Conservation (phyloP, 352 stramenopile species). For the Phytophthora hybrid region DNA sequence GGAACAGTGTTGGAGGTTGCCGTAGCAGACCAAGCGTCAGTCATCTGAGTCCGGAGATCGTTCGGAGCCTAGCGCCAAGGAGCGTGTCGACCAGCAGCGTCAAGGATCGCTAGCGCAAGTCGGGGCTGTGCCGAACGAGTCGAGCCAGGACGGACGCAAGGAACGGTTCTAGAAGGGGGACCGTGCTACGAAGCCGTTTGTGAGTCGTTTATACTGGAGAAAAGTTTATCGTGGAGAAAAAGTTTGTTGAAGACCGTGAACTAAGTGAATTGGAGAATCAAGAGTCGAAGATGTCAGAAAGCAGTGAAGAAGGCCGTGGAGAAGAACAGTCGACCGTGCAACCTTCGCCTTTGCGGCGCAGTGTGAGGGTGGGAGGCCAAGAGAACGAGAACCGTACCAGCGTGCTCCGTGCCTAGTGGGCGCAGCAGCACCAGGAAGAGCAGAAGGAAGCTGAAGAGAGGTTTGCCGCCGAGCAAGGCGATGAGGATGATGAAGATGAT, state of each 20-base stretch:
- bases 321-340: neutral
- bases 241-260: neutral
- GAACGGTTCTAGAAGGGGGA: neutral
- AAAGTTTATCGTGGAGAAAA: neutral
- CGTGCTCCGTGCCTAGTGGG: too few relatives aligned
- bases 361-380: too few relatives aligned
- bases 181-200: neutral
- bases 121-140: neutral
- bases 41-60: neutral
- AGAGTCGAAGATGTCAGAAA: too few relatives aligned
- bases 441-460: neutral
- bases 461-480: neutral
- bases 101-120: neutral
- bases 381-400: too few relatives aligned
- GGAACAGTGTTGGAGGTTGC: neutral
- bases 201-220: neutral
- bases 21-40: too few relatives aligned
- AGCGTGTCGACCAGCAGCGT: slow-evolving; percentile 1
- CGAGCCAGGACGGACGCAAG: neutral
- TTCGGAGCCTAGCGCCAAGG: neutral
- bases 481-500: neutral
- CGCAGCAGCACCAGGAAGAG: neutral
- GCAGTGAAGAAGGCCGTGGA: neutral
- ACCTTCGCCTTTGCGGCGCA: too few relatives aligned
- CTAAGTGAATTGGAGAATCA: too few relatives aligned